Percentiles rank a stretch among this genome's conserved stretches.
These are phyloP conservation scores for Candida frijolesensis DNA, from an alignment of 1,139 yeast species.

Conservation along the genomic window DNA sequence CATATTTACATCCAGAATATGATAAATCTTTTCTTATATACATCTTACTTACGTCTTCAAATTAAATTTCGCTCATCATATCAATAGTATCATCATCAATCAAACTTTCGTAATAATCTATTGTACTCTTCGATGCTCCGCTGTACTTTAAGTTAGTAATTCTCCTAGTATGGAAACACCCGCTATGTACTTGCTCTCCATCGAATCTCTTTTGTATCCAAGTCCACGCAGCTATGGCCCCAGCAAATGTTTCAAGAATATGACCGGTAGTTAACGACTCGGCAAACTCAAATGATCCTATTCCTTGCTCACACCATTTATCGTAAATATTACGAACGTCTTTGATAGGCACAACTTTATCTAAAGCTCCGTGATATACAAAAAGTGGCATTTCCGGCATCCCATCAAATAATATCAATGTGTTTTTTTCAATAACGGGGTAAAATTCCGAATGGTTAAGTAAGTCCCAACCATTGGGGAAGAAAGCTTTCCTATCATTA, in stretches of 20 bases:
- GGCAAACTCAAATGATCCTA: constrained; percentile 31
- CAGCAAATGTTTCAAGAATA: constrained; percentile 26
- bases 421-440: constrained; percentile 22
- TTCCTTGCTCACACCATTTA: constrained; percentile 34
- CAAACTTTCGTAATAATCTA: background rate
- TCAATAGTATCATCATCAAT: background rate
- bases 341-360: constrained; percentile 30
- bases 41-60: too few species aligned
- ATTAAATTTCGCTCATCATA: background rate
- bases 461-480: constrained; percentile 21
- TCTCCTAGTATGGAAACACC: constrained; percentile 13
- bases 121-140: background rate
- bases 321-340: constrained; percentile 27
- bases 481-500: constrained; percentile 11
- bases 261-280: constrained; percentile 29
- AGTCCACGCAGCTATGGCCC: constrained; percentile 33
- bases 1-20: too few species aligned
- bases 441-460: constrained; percentile 18
- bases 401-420: constrained; percentile 18
- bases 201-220: constrained; percentile 23
- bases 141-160: constrained; percentile 12
- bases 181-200: constrained; percentile 9
- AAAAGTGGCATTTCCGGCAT: constrained; percentile 37
- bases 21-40: too few species aligned
- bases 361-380: constrained; percentile 34